Conservation (phyloP, 148 eudicot genomes). For the Bassia scoparia region DNA sequence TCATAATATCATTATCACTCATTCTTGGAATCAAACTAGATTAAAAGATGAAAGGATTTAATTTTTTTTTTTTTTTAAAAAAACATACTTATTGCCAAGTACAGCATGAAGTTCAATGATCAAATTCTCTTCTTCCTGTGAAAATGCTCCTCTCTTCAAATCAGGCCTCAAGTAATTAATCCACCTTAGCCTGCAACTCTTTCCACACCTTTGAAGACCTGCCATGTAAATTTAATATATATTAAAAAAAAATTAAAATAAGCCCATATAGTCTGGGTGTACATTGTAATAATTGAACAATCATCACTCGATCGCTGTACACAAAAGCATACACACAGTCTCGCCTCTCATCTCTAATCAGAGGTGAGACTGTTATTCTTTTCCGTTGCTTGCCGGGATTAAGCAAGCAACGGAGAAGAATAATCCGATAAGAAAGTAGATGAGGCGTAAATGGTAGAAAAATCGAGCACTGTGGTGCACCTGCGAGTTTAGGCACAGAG, state of each 20-base stretch:
- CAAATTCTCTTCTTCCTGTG: constrained; percentile 74
- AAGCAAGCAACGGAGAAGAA: neutral
- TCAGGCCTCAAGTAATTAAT: constrained; percentile 92
- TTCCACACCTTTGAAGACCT: constrained; percentile 95
- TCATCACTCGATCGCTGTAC: neutral
- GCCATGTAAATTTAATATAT: neutral
- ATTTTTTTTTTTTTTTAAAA: no score
- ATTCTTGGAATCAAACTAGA: neutral
- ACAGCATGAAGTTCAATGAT: constrained; percentile 84
- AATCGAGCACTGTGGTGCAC: constrained; percentile 22
- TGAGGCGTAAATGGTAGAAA: neutral
- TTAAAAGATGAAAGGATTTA: neutral
- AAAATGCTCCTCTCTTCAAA: constrained; percentile 87
- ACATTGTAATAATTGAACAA: constrained; percentile 12
- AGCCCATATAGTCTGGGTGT: constrained; percentile 1
- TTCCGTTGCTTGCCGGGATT: neutral
- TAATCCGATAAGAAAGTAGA: no score
- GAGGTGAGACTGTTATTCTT: neutral
- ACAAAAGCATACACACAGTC: neutral
- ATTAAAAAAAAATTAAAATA: neutral
- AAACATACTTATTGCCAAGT: constrained; percentile 75
- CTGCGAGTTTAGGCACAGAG: constrained; percentile 97
- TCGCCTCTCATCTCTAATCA: neutral
- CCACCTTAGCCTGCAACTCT: constrained; percentile 94
- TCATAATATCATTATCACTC: neutral